Evolutionary conservation across 257 asterid species (phyloP).

Genomic region (Plantago major): DNA sequence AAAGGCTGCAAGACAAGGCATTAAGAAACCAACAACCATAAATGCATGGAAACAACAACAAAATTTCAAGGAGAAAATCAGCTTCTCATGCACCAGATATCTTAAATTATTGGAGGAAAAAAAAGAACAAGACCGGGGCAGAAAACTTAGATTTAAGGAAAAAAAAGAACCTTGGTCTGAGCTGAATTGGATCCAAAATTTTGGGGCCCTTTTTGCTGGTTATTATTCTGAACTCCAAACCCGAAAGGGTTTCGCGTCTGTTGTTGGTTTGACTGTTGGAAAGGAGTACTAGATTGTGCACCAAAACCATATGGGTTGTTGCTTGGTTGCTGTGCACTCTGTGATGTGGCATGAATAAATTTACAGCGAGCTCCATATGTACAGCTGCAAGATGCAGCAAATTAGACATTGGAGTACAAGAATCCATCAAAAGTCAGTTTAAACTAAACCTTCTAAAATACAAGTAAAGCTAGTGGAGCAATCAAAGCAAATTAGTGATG

Average conservation of each 20-base stretch:
- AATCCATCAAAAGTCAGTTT: background rate
- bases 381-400: constrained; percentile 54
- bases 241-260: constrained; percentile 72
- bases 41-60: constrained; percentile 1
- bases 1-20: constrained; percentile 48
- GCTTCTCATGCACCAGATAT: background rate
- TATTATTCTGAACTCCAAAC: constrained; percentile 57
- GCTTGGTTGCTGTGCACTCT: constrained; percentile 48
- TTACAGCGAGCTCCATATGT: constrained; percentile 67
- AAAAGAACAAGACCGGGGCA: background rate
- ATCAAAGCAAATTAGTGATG: constrained; percentile 3
- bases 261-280: constrained; percentile 45
- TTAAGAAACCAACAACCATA: constrained; percentile 15
- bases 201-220: constrained; percentile 45
- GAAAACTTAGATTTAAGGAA: constrained; percentile 10
- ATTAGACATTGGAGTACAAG: constrained; percentile 10
- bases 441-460: constrained; percentile 7
- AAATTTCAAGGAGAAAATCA: background rate
- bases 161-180: constrained; percentile 63
- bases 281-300: constrained; percentile 37
- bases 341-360: constrained; percentile 59
- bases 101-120: background rate
- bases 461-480: constrained; percentile 8
- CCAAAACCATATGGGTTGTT: constrained; percentile 74
- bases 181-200: constrained; percentile 52